Evolutionary conservation across 1,284 basidiomycete genomes (phyloP), one percentile per base, ranked within the genome.

Genomic region (Phenoliferia sp.): DNA sequence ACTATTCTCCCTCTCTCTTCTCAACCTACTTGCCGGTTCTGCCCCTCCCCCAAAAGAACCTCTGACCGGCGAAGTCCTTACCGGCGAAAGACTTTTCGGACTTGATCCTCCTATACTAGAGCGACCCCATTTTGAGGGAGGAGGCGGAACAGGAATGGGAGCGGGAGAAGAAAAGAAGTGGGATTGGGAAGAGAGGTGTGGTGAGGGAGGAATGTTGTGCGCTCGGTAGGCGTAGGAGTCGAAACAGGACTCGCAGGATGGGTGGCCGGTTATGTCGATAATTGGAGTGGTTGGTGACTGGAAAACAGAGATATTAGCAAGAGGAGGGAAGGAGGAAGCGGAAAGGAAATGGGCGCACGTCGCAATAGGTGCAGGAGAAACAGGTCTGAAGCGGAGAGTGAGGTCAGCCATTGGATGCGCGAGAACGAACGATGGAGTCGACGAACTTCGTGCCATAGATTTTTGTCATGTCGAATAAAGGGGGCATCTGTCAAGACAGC

Each of bases 171-270:
- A 22, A 48, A 50, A 50, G 64, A 28, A 19, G 34, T 29, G 22
- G 58, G 59, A 60, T 16, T n/a, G n/a, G 34, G 66, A 66, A 0
- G 56, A 36, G 4, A 68, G 63, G 28, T 70, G 69, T 0, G 69
- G 69, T 1, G 67, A 67, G 0, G 69, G 67, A 1, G 64, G 65
- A 31, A 71, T 62, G 22, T 65, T 63, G 19, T 36, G 39, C 2
- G 52, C 32, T 35, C 62, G 63, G 67, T 65, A 69, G 2, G 71
- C 65, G 19, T 60, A 65, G 32, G 44, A 44, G 62, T 73, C 69
- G 69, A 73, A 73, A 59, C 71, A 73, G 9, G 56, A 32, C 48
- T 71, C 69, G 65, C 71, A 73, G 1, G 67, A 61, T 0, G 69
- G 71, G 17, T 56, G 35, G 7, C 63, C 67, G 31, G 39, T 59